A percentile compares a stretch with the other conserved stretches of the same genome.
Evolutionary conservation across 2,329 filamentous ascomycete genomes (phyloP).

Genomic region (Helotiales sp.): DNA sequence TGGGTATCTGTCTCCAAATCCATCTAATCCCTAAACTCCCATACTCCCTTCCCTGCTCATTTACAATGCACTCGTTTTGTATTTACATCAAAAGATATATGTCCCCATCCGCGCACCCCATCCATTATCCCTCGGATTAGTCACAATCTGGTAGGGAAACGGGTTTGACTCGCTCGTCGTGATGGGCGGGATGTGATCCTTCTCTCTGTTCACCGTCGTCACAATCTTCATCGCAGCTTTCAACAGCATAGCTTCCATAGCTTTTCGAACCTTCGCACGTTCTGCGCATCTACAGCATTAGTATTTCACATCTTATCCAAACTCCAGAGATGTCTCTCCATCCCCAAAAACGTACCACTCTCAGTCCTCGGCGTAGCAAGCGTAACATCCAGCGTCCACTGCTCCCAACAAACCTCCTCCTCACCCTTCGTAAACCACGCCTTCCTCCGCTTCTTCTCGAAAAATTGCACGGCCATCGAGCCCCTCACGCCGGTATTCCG

Average conservation of each 20-base stretch:
- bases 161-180: slow-evolving; percentile 91
- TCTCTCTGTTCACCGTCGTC: slow-evolving; percentile 83
- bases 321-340: background rate
- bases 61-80: slow-evolving; percentile 22
- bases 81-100: slow-evolving; percentile 47
- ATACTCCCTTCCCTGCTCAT: slow-evolving; percentile 30
- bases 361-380: slow-evolving; percentile 88
- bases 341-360: slow-evolving; percentile 63
- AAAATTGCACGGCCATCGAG: slow-evolving; percentile 87
- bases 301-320: slow-evolving; percentile 1
- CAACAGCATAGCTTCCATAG: slow-evolving; percentile 88
- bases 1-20: slow-evolving; percentile 39
- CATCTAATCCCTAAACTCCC: slow-evolving; percentile 34
- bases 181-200: slow-evolving; percentile 96
- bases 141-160: slow-evolving; percentile 90
- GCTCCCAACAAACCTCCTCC: slow-evolving; percentile 96
- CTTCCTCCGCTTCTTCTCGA: slow-evolving; percentile 87
- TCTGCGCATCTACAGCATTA: slow-evolving; percentile 58
- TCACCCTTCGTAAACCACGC: slow-evolving; percentile 81
- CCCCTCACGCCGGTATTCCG: slow-evolving; percentile 67
- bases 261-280: slow-evolving; percentile 82
- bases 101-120: slow-evolving; percentile 78
- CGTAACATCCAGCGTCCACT: slow-evolving; percentile 93
- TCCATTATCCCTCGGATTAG: slow-evolving; percentile 80
- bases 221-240: slow-evolving; percentile 90